Base-by-base conservation (phyloP, 257 asterid species). In the Haberlea rhodopensis region DNA sequence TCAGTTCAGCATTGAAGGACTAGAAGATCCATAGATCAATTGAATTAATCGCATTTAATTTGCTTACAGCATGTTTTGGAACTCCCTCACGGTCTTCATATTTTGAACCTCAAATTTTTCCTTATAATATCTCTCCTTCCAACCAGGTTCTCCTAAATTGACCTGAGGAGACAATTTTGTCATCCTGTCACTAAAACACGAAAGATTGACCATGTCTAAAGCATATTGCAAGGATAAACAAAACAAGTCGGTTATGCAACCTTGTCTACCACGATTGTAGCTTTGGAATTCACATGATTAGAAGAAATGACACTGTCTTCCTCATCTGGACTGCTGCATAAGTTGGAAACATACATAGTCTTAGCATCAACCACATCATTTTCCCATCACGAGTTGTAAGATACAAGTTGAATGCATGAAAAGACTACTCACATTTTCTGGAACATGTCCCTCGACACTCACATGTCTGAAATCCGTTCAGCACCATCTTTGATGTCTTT, bases 51-150 rank as follows among this genome's bases (percentile, higher is more conserved):
- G 40, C n/a, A 59, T 54, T 37, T 61, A 51, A 28, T 49, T 68
- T 68, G 45, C 82, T 78, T 85, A 85, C 94, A 40, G 83, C 78
- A 21, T 77, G 53, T 53, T 72, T 77, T 73, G 48, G 60, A 70
- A 74, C 72, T 49, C 65, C 70, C 48, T 67, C 80, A 51, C 59
- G 45, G 57, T 77, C 84, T 19, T 83, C 83, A 31, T 61, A 40
- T 63, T 72, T 66, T 62, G 68, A 70, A 67, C 76, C 63, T 68
- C 66, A 71, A 86, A 86, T 55, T 86, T 86, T 61, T 77, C 83
- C 0, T 69, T 19, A 60, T 86, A 86, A 73, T 86, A 86, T 83
- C 94, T 77, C 23, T 79, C 80, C 60, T 81, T 86, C 83, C 84
- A 86, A 54, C 90, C 94, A 49, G 70, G 80, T 60, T 83, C 86